Conservation (phyloP, 2,329 filamentous ascomycete species). For the Geosmithia flava region DNA sequence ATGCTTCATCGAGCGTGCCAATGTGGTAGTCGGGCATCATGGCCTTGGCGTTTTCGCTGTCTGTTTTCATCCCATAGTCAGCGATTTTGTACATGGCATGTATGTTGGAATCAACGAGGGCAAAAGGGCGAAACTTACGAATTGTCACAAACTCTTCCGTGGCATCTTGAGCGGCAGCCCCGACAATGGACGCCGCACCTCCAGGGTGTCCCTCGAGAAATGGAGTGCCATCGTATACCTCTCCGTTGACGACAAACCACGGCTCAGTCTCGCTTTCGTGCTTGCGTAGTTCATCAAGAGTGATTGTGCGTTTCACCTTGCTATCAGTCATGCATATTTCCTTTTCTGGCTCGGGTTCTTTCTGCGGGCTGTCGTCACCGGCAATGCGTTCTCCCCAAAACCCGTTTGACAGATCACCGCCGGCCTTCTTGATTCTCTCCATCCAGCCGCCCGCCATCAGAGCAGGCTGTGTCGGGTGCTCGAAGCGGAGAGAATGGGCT, state of each 20-base stretch:
- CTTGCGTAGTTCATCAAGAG: conserved; percentile 56
- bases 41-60: conserved; percentile 80
- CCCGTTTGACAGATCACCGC: conserved; percentile 69
- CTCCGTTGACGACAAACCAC: conserved; percentile 81
- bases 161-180: conserved; percentile 68
- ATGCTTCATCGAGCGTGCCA: conserved; percentile 56
- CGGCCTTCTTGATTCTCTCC: conserved; percentile 75
- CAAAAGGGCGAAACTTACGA: conserved; percentile 43
- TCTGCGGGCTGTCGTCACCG: conserved; percentile 29
- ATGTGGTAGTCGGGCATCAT: conserved; percentile 87
- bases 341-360: conserved; percentile 35
- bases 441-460: conserved; percentile 80
- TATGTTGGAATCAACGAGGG: not conserved
- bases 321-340: conserved; percentile 72
- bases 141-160: conserved; percentile 89
- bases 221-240: conserved; percentile 76
- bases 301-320: conserved; percentile 48
- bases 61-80: conserved; percentile 29
- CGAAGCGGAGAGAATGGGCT: conserved; percentile 52
- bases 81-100: not conserved
- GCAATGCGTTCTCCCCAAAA: conserved; percentile 68
- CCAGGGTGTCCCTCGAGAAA: conserved; percentile 79
- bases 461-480: conserved; percentile 78
- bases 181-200: conserved; percentile 72
- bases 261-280: conserved; percentile 55